Percentiles rank a stretch among this genome's conserved stretches.
Conservation (phyloP, 495 filamentous ascomycete species). For the Astrothelium subdiscretum region DNA sequence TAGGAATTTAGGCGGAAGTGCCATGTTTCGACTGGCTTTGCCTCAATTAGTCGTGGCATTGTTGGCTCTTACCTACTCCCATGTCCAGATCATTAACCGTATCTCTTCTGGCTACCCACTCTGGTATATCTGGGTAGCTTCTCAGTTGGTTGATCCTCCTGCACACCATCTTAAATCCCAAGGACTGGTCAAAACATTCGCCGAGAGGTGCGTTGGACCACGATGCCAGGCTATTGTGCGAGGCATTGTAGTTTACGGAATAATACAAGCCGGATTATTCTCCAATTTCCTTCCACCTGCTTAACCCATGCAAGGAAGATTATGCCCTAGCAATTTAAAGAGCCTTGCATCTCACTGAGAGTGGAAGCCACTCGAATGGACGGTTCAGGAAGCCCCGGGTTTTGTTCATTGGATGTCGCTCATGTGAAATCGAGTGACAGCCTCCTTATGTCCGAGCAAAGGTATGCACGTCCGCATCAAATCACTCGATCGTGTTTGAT, state of each 20-base stretch:
- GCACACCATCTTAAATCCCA: neutral
- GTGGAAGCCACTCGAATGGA: neutral
- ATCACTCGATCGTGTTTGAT: too few species aligned
- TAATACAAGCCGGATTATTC: constrained; percentile 72
- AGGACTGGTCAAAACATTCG: neutral
- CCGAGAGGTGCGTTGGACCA: neutral
- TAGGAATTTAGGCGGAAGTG: constrained; percentile 10
- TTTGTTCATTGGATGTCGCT: too few species aligned
- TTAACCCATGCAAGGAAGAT: constrained; percentile 21
- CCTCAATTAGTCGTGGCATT: constrained; percentile 61
- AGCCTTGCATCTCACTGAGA: neutral
- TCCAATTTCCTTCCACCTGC: constrained; percentile 95
- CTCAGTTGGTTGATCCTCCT: constrained; percentile 21
- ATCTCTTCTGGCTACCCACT: constrained; percentile 81
- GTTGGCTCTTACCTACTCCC: constrained; percentile 65
- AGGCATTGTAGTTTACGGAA: constrained; percentile 68
- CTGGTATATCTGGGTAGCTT: constrained; percentile 75
- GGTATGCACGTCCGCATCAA: too few species aligned
- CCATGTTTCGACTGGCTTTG: constrained; percentile 49
- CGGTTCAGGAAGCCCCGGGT: neutral
- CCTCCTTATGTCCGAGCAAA: too few species aligned
- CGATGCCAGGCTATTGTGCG: constrained; percentile 32
- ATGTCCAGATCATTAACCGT: constrained; percentile 86
- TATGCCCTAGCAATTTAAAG: neutral
- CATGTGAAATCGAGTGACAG: too few species aligned